Base-by-base conservation (phyloP, 352 stramenopile genomes). In the Globisporangium viniferum region DNA sequence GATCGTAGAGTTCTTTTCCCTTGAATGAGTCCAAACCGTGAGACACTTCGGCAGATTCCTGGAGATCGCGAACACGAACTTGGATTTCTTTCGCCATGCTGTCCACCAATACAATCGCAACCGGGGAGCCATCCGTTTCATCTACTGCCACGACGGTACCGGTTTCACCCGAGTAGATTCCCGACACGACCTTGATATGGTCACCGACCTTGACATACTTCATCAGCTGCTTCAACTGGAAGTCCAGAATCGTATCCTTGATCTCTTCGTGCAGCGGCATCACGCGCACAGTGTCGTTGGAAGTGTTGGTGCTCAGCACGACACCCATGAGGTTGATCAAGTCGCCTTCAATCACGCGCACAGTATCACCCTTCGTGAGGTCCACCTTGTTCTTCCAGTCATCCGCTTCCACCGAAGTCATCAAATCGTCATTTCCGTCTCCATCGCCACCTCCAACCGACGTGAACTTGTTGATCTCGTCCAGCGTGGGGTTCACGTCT, bases 151-250 rank as follows among this genome's bases (percentile, higher is more conserved):
- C 90, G 60, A 97, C 90, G 7, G 88, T 97, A 59, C 90, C 90
- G 2, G 90, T 97, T 70, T 97, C 90, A 24, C 90, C 90, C 5
- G 88, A 95, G 74, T 97, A 97, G 46, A 88, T 84, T 5, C 90
- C 90, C 33, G 88, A 96, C 3, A 97, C 82, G 24, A 97, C 90
- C 75, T 97, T 97, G 71, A 97, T 95, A 66, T 97, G 89, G 68
- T 96, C 90, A 49, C 90, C 90, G n/a, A 96, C 87, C 64, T 96
- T 96, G 66, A 96, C 89, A 62, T 93, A 94, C 68, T 96, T 96
- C 82, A 96, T 94, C 59, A 96, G 66, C 66, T 96, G 89, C 66
- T 92, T 94, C 51, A 95, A 70, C 72, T 94, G 86, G 71, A 96
- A 96, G 65, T 96, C 89, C 44, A 96, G 71, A 53, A 95, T 95